Conservation (phyloP, 768 basidiomycete species). For the Phanerochaete sordida region DNA sequence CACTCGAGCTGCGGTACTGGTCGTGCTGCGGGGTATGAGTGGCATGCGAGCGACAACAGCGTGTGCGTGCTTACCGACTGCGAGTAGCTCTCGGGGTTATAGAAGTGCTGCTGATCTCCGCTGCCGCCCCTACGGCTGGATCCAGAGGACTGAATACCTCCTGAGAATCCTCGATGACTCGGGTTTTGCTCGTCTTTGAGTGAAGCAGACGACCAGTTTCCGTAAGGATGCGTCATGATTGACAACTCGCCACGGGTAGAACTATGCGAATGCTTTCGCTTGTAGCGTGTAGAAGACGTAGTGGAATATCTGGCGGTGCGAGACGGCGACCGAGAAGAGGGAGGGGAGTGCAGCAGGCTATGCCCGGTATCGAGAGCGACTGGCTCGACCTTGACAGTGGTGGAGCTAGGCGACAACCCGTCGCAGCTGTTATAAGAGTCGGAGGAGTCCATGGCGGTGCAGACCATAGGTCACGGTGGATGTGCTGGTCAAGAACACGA, state of each 20-base stretch:
- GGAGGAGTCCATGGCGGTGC: conserved; percentile 17
- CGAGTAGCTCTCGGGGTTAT: conserved; percentile 32
- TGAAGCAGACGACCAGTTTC: conserved; percentile 10
- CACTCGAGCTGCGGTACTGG: conserved; percentile 20
- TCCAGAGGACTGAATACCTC: conserved; percentile 10
- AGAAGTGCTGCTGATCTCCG: conserved; percentile 15
- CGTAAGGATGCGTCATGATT: conserved; percentile 18
- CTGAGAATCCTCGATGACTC: conserved; percentile 10
- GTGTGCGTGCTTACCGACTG: conserved; percentile 27
- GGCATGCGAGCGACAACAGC: background rate
- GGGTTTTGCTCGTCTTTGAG: conserved; percentile 12
- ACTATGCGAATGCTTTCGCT: conserved; percentile 6
- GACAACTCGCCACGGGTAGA: conserved; percentile 13
- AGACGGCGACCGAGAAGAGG: conserved; percentile 11
- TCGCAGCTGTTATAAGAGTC: conserved; percentile 8
- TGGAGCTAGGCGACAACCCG: background rate
- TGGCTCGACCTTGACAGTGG: conserved; percentile 16
- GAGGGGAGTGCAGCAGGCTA: conserved; percentile 14
- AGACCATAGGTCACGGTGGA: conserved; percentile 11
- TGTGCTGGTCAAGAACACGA: conserved; percentile 13
- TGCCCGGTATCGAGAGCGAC: conserved; percentile 8
- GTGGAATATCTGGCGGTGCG: conserved; percentile 6
- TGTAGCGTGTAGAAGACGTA: conserved; percentile 9
- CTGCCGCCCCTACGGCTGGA: conserved; percentile 16
- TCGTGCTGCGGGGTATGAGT: conserved; percentile 2